Conservation (phyloP, 768 basidiomycete species). For the Lactifluus rugatus region DNA sequence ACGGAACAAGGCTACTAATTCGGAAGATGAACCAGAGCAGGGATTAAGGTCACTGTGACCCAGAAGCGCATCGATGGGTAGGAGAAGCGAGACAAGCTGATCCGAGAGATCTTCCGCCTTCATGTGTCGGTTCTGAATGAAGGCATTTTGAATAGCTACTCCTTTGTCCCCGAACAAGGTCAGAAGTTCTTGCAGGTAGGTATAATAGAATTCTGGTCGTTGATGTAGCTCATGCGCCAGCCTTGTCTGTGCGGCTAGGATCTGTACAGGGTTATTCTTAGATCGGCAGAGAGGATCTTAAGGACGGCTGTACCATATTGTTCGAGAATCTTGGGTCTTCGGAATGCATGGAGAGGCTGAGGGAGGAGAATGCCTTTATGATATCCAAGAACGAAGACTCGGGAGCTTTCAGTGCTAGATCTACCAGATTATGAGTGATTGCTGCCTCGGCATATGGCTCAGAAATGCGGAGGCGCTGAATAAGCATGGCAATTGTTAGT, state of each 20-base stretch:
- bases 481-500: slow-evolving; percentile 83
- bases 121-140: slow-evolving; percentile 51
- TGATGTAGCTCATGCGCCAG: slow-evolving; percentile 70
- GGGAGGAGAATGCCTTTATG: slow-evolving; percentile 70
- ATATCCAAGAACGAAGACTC: slow-evolving; percentile 74
- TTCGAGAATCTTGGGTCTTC: slow-evolving; percentile 85
- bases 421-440: slow-evolving; percentile 86
- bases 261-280: slow-evolving; percentile 32
- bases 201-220: slow-evolving; percentile 67
- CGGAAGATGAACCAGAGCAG: slow-evolving; percentile 42
- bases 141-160: slow-evolving; percentile 77
- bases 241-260: slow-evolving; percentile 84
- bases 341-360: slow-evolving; percentile 78
- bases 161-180: slow-evolving; percentile 86
- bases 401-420: slow-evolving; percentile 73
- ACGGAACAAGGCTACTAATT: slow-evolving; percentile 69
- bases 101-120: slow-evolving; percentile 81
- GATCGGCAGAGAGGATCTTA: not conserved
- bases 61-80: slow-evolving; percentile 86
- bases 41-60: slow-evolving; percentile 60
- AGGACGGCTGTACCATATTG: slow-evolving; percentile 54
- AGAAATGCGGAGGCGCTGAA: slow-evolving; percentile 76
- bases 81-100: slow-evolving; percentile 76
- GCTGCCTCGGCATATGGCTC: slow-evolving; percentile 87
- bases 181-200: slow-evolving; percentile 77